These are phyloP conservation scores for Wallacemonas rigidus DNA, from an alignment of 208 protist species.

Conservation along the genomic window DNA sequence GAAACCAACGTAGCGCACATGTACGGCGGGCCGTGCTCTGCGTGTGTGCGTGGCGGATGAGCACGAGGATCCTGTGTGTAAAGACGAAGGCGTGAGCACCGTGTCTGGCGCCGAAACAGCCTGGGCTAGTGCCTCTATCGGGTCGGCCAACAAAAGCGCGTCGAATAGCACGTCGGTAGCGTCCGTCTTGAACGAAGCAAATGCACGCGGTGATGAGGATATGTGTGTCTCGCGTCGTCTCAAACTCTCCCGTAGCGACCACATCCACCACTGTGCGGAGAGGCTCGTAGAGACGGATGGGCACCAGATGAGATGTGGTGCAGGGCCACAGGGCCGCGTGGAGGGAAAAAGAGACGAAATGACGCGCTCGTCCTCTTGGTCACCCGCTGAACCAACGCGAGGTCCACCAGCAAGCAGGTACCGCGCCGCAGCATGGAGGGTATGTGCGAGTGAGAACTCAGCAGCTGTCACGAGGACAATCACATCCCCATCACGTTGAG, in stretches of 20 bases:
- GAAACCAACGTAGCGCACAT: not conserved
- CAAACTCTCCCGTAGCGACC: not conserved
- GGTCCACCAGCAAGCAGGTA: no score
- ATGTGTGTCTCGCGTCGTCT: not conserved
- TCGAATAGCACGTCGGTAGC: not conserved
- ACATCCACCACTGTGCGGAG: constrained; percentile 1
- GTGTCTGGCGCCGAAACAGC: no score
- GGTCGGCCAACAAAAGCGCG: no score
- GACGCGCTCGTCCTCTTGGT: not conserved
- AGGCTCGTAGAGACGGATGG: constrained; percentile 12
- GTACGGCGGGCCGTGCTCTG: constrained; percentile 10
- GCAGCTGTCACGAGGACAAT: no score
- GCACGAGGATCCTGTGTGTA: constrained; percentile 6
- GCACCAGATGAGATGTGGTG: not conserved
- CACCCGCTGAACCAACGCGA: not conserved
- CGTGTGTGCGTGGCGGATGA: constrained; percentile 3
- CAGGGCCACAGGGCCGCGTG: constrained; percentile 22
- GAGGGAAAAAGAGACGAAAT: constrained; percentile 23
- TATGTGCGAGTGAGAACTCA: no score
- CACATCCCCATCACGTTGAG: no score
- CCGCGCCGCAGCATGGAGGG: no score
- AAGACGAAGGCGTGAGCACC: no score
- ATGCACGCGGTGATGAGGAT: not conserved
- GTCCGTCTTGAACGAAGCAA: not conserved
- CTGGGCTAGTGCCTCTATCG: no score